Base-by-base conservation (phyloP, 2,329 filamentous ascomycete species). In the Dothideomycetidae sp. region DNA sequence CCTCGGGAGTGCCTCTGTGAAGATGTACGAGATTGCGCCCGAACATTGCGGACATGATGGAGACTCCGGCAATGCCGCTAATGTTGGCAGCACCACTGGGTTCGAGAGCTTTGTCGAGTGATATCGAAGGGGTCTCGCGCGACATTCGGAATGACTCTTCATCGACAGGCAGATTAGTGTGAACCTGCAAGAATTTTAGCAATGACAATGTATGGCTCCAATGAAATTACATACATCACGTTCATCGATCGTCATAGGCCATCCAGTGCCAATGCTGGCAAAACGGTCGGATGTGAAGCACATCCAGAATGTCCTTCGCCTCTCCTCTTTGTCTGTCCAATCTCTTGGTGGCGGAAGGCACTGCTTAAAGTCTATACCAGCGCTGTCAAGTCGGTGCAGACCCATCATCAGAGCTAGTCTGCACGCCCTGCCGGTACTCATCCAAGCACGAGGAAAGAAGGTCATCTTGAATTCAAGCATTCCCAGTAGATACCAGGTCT, bases 391-490 rank as follows among this genome's bases (percentile, higher is more conserved):
- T 43, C 86, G 75, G 57, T 96, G 84, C 23, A 96, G 62, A 5
- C 88, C 84, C 63, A 93, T 84, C 88, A 96, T 94, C 51, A 93
- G 79, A 35, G 74, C 73, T 37, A 96, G 60, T 35, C 88, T 73
- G n/a, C 79, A 73, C 3, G 80, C 80, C 43, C 81, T 70, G 14
- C 88, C 90, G 2, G 82, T 79, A 48, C 82, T 94, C 62, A 93
- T 75, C 90, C 90, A 96, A 1, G 90, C 90, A 46, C 90, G 69
- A 1, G 90, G 88, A 49, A 96, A 96, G 56, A 85, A 92, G 82
- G 96, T 93, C 70, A 82, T 81, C 61, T 88, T 93, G 66, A 94
- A 96, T 57, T 98, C 90, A 50, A 93, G 94, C 1, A 72, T 75
- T 4, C 77, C 73, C 33, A 92, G 67, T 13, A 96, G 63, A 16